A percentile compares a stretch with the other conserved stretches of the same genome.
These are phyloP conservation scores for Curvularia eragrostidis DNA, from an alignment of 2,329 filamentous ascomycete species.

Conservation along the genomic window DNA sequence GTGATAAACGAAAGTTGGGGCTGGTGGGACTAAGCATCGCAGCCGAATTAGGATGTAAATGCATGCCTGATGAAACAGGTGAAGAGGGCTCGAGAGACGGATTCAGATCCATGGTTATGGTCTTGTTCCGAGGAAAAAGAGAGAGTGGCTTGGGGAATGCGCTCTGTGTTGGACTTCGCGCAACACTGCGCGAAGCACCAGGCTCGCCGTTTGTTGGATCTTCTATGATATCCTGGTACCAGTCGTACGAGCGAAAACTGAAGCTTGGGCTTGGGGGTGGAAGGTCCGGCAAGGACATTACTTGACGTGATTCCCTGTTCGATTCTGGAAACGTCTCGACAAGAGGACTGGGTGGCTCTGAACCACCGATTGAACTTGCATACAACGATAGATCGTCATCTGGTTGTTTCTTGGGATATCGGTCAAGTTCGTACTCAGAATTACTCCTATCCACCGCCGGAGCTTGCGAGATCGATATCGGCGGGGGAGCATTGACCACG, in stretches of 20 bases:
- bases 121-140: conserved; percentile 14
- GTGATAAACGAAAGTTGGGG: conserved; percentile 28
- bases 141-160: conserved; percentile 16
- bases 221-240: conserved; percentile 39
- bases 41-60: conserved; percentile 29
- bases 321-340: conserved; percentile 21
- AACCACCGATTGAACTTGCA: conserved; percentile 7
- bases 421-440: conserved; percentile 30
- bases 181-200: background rate
- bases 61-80: conserved; percentile 17
- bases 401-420: conserved; percentile 18
- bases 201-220: conserved; percentile 20
- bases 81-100: conserved; percentile 24
- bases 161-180: conserved; percentile 22
- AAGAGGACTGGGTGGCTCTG: conserved; percentile 8
- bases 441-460: conserved; percentile 2
- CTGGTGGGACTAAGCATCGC: conserved; percentile 24
- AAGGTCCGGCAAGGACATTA: conserved; percentile 28
- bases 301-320: conserved; percentile 21
- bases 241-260: conserved; percentile 37
- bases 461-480: conserved; percentile 14
- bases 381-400: conserved; percentile 15
- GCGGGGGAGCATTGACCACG: conserved; percentile 11
- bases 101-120: conserved; percentile 6
- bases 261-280: conserved; percentile 33